These are phyloP conservation scores for Camellia lanceoleosa DNA, from an alignment of 148 eudicot genomes.

Conservation along the genomic window DNA sequence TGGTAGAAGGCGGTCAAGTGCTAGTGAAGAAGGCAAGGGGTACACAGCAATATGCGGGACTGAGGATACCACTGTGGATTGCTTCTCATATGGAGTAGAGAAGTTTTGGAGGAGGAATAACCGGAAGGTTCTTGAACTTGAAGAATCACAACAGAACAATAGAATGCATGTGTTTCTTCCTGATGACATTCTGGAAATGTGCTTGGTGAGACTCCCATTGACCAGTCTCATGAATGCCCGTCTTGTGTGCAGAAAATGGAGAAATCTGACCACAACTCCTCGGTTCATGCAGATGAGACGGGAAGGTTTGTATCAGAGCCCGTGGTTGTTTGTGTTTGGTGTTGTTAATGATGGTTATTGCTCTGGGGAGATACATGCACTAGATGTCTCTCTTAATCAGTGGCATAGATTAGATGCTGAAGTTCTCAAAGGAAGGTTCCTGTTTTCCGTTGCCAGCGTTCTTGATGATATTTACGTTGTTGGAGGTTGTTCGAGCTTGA, in stretches of 20 bases:
- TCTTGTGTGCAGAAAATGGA: conserved; percentile 95
- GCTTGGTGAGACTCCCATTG: conserved; percentile 87
- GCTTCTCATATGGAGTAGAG: conserved; percentile 66
- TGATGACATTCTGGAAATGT: conserved; percentile 89
- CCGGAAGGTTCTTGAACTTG: conserved; percentile 41
- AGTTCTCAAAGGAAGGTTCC: conserved; percentile 75
- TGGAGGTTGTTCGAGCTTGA: conserved; percentile 91
- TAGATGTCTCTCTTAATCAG: conserved; percentile 65
- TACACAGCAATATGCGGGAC: conserved; percentile 53
- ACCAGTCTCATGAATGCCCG: conserved; percentile 93
- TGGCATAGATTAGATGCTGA: conserved; percentile 75
- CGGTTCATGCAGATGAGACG: conserved; percentile 80
- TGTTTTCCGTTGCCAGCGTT: conserved; percentile 72
- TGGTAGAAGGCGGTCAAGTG: conserved; percentile 59
- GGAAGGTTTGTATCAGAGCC: conserved; percentile 64
- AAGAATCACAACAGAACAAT: conserved; percentile 34
- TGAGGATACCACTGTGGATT: conserved; percentile 66
- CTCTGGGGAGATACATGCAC: conserved; percentile 84
- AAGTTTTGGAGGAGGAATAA: conserved; percentile 54
- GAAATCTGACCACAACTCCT: conserved; percentile 56
- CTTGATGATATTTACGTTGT: conserved; percentile 71
- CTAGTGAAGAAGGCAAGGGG: conserved; percentile 62
- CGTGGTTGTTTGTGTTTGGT: conserved; percentile 83
- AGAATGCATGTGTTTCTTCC: conserved; percentile 64
- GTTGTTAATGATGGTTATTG: conserved; percentile 78